These are phyloP conservation scores for Cercospora citrullina DNA, from an alignment of 2,329 filamentous ascomycete species.

Conservation along the genomic window DNA sequence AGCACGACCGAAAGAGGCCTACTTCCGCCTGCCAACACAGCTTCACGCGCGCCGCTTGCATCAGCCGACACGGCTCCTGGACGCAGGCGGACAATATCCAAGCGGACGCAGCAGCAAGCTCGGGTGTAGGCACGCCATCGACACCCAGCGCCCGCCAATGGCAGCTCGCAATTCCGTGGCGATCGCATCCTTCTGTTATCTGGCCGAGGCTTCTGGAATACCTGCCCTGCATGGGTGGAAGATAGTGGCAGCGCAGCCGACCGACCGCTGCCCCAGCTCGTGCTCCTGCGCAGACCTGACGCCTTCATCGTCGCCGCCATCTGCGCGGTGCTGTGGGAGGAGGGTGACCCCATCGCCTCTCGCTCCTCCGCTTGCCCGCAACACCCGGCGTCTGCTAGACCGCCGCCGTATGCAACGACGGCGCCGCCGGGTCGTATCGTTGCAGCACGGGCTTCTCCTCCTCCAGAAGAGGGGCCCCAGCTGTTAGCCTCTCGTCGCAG, in stretches of 20 bases:
- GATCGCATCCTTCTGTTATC: background rate
- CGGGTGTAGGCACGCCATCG: background rate
- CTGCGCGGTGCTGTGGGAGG: background rate
- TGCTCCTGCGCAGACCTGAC: background rate
- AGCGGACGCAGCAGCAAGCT: background rate
- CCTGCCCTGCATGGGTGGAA: background rate
- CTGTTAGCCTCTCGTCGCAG: background rate
- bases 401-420: background rate
- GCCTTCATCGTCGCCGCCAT: background rate
- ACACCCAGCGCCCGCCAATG: background rate
- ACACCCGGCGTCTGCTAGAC: too few relatives aligned
- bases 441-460: background rate
- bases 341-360: background rate
- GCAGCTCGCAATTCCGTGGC: background rate
- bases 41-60: background rate
- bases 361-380: background rate
- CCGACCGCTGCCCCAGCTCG: background rate
- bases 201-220: background rate
- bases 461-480: background rate
- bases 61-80: background rate
- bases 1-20: background rate
- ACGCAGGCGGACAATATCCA: background rate
- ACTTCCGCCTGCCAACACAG: background rate
- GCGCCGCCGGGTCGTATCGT: background rate
- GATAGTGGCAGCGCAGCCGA: background rate